A percentile compares a stretch with the other conserved stretches of the same genome.
Evolutionary conservation across 495 filamentous ascomycete species (phyloP).

Genomic region (Aspergillus campestris): DNA sequence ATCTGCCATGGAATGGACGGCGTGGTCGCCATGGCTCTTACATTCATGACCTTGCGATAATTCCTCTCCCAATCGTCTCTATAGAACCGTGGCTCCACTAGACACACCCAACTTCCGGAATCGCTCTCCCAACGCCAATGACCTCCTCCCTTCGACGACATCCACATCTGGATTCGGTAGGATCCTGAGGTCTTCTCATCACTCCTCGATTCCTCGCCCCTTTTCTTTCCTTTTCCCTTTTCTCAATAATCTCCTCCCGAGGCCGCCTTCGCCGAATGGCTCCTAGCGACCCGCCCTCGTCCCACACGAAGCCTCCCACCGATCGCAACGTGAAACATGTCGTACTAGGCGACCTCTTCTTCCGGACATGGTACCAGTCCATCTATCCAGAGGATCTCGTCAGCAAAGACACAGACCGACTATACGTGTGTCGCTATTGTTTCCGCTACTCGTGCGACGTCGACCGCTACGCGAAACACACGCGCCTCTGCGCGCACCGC

Average conservation of each 20-base stretch:
- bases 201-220: neutral
- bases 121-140: too few species aligned
- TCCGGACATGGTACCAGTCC: slow-evolving; percentile 73
- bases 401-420: slow-evolving; percentile 49
- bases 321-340: slow-evolving; percentile 67
- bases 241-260: neutral
- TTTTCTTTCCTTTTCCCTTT: neutral
- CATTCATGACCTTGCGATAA: too few species aligned
- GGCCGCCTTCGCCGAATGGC: slow-evolving; percentile 17
- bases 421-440: slow-evolving; percentile 88
- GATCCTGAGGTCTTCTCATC: too few species aligned
- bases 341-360: slow-evolving; percentile 62
- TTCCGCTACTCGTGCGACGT: slow-evolving; percentile 83
- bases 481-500: slow-evolving; percentile 27
- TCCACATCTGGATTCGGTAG: too few species aligned
- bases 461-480: slow-evolving; percentile 48
- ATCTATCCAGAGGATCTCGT: slow-evolving; percentile 72
- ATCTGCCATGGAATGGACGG: too few species aligned
- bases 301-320: slow-evolving; percentile 24
- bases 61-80: too few species aligned
- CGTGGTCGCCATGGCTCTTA: too few species aligned
- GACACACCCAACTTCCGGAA: too few species aligned
- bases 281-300: slow-evolving; percentile 11
- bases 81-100: too few species aligned
- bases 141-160: too few species aligned